phyloP scores from a whole-genome alignment of 768 basidiomycete genomes.

The Lenzites betulinus region DNA sequence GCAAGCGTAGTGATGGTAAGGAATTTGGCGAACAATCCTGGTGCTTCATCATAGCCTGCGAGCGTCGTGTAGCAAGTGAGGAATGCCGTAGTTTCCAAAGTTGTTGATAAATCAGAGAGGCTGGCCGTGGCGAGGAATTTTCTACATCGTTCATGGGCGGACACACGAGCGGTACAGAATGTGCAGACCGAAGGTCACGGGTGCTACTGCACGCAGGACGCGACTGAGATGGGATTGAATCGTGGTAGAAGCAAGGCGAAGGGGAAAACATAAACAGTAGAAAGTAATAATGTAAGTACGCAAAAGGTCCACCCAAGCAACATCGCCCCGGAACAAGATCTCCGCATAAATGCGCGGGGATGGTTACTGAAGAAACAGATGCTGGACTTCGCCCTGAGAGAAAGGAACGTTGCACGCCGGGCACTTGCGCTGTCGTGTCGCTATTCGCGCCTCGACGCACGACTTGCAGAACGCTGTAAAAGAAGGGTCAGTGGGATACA shows the following conservation, averaged over 20 bases:
- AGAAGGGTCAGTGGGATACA: background rate
- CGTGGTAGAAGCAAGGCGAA: background rate
- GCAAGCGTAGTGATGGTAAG: too few species aligned
- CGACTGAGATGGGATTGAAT: background rate
- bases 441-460: conserved; percentile 85
- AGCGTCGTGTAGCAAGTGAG: too few species aligned
- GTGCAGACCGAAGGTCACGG: background rate
- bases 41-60: too few species aligned
- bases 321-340: conserved; percentile 23
- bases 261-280: background rate
- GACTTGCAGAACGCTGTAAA: conserved; percentile 76
- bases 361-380: conserved; percentile 57
- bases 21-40: too few species aligned
- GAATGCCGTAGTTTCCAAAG: too few species aligned
- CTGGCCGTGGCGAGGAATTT: too few species aligned
- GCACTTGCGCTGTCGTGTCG: conserved; percentile 92
- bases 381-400: conserved; percentile 80
- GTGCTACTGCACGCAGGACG: background rate
- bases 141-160: too few species aligned
- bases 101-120: too few species aligned
- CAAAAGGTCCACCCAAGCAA: background rate
- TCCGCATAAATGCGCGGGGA: background rate
- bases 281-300: conserved; percentile 14
- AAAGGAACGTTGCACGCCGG: conserved; percentile 85
- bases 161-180: background rate